Base-by-base conservation (phyloP, 352 stramenopile species). In the Globisporangium paroecandrum region DNA sequence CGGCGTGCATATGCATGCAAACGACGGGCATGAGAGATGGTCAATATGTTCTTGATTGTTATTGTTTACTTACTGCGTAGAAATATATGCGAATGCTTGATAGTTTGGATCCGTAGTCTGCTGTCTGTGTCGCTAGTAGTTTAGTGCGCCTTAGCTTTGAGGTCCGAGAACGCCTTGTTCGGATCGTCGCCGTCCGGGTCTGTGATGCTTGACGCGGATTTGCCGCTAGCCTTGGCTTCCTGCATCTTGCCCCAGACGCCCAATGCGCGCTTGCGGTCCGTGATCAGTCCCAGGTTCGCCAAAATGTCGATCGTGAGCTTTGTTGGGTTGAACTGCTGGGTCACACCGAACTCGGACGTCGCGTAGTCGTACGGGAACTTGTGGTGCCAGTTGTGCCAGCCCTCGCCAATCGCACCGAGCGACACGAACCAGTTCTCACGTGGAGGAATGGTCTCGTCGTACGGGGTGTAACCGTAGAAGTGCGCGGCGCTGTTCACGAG, bases 321-420 rank as follows among this genome's bases (percentile, higher is more conserved):
- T 36, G 93, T 98, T 6, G 97, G 97, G 81, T 99, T 99, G 85
- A 98, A 99, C 80, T 99, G 97, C 64, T 78, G 81, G 8, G 85
- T 93, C 61, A 97, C 85, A 43, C 97, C 97, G 74, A 98, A 99
- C 83, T 99, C 97, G 58, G 88, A 98, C 22, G 97, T 96, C 58
- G 97, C 95, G 82, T 99, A 99, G 76, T 99, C 97, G 85, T 98
- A 99, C 59, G 98, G 98, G 77, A 99, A 99, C 81, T 99, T 99
- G 93, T 99, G 98, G 81, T 99, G 98, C 97, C 97, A 99, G 87
- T 99, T 99, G 86, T 99, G 97, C 96, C 96, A 99, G 76, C 96
- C 97, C 77, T 99, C 97, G 41, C 98, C 98, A n/a, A 99, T 91
- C 46, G 97, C 92, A 61, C 95, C 94, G 62, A 98, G 78, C 7